Base-by-base conservation (phyloP, 768 basidiomycete species). In the Auriculariales sp. region DNA sequence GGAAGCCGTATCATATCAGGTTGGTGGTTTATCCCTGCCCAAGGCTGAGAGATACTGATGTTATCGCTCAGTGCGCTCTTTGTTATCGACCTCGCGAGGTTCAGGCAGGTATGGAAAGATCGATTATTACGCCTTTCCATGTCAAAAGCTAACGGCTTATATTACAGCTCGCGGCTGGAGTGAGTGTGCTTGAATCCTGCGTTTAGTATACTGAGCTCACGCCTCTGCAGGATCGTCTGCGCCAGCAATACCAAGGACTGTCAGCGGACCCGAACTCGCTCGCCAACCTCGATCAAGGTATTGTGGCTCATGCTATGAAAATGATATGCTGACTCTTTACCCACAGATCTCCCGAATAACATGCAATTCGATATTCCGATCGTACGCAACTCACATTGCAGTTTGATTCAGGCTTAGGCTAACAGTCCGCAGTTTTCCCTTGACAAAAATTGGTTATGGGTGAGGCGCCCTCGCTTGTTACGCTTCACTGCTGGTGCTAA, bases 371-470 rank as follows among this genome's bases (percentile, higher is more conserved):
- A 88, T 56, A 86, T 99, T 32, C 94, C 94, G 0, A 99, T 99
- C 51, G 89, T 91, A 64, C 70, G 87, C 71, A 3, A 11, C 3
- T 17, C 17, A 19, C 14, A 19, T 28, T 28, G 29, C 2, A 28
- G 10, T 22, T 1, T 50, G n/a, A n/a, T n/a, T n/a, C 49, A n/a
- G 19, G 28, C 12, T 11, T 50, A 49, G 4, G 52, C 27, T 49
- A 28, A 51, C 47, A 48, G 29, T 39, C 49, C 42, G 17, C 53
- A 93, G 89, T 84, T 77, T 64, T 91, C 95, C 0, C 69, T 98
- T 14, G 77, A 78, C 52, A 85, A 91, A 64, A 86, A 91, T 58
- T 99, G 95, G 95, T 67, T 98, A 57, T 99, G 95, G 94, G 87
- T 89, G 75, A 71, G 63, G 14, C 48, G 29, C 15, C 45, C 5